Evolutionary conservation across 2,329 filamentous ascomycete genomes (phyloP).

Genomic region (Phoma sp.): DNA sequence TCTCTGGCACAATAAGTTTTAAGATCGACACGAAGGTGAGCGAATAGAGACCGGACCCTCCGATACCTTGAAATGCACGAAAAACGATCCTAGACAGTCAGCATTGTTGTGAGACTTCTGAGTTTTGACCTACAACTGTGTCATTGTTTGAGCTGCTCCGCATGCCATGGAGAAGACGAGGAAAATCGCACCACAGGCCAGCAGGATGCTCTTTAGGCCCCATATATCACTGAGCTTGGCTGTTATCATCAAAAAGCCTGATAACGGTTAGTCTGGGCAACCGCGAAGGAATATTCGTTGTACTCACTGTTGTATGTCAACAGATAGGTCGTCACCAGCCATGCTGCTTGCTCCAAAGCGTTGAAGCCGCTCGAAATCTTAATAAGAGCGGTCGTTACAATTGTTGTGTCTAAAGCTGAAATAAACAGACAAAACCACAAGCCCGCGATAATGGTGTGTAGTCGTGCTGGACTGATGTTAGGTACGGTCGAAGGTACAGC

Average conservation of each 20-base stretch:
- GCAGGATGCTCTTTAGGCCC: constrained; percentile 33
- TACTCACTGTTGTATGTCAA: constrained; percentile 40
- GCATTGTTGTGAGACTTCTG: not conserved
- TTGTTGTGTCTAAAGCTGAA: constrained; percentile 43
- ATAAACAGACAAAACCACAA: constrained; percentile 46
- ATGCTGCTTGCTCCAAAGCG: constrained; percentile 36
- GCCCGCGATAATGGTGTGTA: constrained; percentile 40
- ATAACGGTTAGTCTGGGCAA: not conserved
- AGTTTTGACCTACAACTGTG: constrained; percentile 33
- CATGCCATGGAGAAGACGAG: constrained; percentile 44
- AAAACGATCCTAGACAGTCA: constrained; percentile 44
- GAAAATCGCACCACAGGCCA: constrained; percentile 36
- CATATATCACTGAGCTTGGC: constrained; percentile 45
- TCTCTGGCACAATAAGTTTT: constrained; percentile 39
- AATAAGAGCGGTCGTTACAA: constrained; percentile 42
- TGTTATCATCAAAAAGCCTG: constrained; percentile 45
- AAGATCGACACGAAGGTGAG: constrained; percentile 48
- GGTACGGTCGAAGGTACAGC: constrained; percentile 19
- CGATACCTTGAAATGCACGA: constrained; percentile 54
- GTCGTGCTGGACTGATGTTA: constrained; percentile 29
- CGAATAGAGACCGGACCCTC: constrained; percentile 58
- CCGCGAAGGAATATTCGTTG: not conserved
- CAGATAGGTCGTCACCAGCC: constrained; percentile 45
- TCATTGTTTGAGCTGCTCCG: constrained; percentile 39
- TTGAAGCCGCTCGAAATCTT: constrained; percentile 41